Percentiles rank a stretch among this genome's conserved stretches.
Evolutionary conservation across 106 monocot genomes (phyloP).

Genomic region (Allium cepa): DNA sequence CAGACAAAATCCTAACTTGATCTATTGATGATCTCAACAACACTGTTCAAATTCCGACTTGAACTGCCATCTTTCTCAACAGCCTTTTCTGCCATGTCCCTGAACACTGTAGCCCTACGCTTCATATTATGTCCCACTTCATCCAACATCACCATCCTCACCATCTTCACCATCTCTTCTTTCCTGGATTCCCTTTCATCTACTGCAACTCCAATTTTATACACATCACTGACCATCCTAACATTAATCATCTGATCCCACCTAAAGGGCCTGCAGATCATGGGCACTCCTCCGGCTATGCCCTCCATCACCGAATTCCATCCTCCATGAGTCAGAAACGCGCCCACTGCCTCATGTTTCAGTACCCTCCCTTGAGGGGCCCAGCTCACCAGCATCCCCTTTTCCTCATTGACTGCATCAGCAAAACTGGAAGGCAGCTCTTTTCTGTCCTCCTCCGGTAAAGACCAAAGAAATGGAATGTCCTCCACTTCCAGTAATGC

Average conservation of each 20-base stretch:
- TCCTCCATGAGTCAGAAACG: neutral
- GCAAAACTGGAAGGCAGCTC: too few species aligned
- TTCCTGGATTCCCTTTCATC: neutral
- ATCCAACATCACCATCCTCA: neutral
- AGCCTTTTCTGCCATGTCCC: neutral
- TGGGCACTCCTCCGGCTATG: neutral
- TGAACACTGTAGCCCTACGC: neutral
- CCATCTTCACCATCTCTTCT: neutral
- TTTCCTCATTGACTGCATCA: neutral
- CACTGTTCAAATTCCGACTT: neutral
- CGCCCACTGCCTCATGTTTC: neutral
- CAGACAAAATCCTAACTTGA: neutral
- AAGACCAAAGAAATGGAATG: too few species aligned
- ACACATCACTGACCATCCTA: neutral
- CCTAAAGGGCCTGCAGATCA: neutral
- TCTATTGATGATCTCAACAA: neutral
- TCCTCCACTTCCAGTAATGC: too few species aligned
- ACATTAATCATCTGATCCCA: neutral
- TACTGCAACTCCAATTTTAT: neutral
- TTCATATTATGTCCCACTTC: neutral
- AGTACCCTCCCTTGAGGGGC: neutral
- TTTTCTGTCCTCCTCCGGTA: too few species aligned
- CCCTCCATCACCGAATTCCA: neutral
- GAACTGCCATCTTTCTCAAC: neutral
- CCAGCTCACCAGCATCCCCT: neutral